These are phyloP conservation scores for Phaeodactylum tricornutum DNA, from an alignment of 108 stramenopile genomes.

Conservation along the genomic window DNA sequence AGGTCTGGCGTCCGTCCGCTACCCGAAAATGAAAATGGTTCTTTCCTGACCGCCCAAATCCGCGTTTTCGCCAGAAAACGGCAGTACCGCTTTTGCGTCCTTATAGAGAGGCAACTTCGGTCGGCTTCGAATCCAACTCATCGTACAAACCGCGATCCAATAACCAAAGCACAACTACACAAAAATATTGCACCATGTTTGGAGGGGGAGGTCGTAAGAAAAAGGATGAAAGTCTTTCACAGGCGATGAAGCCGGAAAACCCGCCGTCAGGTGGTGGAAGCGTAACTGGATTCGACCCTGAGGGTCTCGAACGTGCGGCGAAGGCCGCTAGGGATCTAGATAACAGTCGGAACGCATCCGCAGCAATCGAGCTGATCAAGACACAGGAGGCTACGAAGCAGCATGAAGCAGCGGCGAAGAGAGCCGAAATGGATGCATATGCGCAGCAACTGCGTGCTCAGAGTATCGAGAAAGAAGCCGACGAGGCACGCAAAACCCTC, in stretches of 20 bases:
- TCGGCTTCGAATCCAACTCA: no score
- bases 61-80: no score
- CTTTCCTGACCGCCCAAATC: no score
- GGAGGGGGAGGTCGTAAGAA: conserved; percentile 28
- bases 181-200: conserved; percentile 2
- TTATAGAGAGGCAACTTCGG: no score
- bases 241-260: conserved; percentile 76
- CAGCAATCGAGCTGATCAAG: conserved; percentile 89
- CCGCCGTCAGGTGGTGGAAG: conserved; percentile 35
- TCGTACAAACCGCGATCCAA: no score
- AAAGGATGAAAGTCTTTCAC: conserved; percentile 57
- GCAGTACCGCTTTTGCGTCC: no score
- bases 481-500: conserved; percentile 89
- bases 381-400: conserved; percentile 92
- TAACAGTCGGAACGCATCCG: conserved; percentile 51
- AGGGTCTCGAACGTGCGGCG: conserved; percentile 91
- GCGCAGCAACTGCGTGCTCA: conserved; percentile 74
- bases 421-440: conserved; percentile 87
- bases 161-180: no score
- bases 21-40: no score
- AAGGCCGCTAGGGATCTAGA: conserved; percentile 88
- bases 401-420: conserved; percentile 75
- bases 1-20: no score
- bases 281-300: conserved; percentile 87
- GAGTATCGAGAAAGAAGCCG: conserved; percentile 89